Evolutionary conservation across 805 yeast genomes (phyloP), one percentile per base, ranked within the genome.

Genomic region (Lipomyces yamanashiensis): DNA sequence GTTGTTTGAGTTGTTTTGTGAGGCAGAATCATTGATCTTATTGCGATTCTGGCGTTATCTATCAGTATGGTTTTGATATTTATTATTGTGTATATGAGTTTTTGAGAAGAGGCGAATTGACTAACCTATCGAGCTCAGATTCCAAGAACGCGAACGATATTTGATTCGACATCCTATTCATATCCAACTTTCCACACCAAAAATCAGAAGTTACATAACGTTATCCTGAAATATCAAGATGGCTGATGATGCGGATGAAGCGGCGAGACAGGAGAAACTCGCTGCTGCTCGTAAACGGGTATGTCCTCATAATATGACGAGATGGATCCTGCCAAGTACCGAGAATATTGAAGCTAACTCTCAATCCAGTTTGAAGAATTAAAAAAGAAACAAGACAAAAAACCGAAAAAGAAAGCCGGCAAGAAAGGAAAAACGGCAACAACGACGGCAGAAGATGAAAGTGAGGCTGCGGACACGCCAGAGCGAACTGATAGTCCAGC

Each of bases 271-370:
- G 54, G 89, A 85, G 72, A 84, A 86, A 73, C 78, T 89, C 55
- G 91, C 87, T 67, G 88, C 87, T 1, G 95, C 93, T 5, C 82
- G 88, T 71, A 87, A 86, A 77, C 83, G 86, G 67, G 85, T 83
- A 48, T 9, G 80, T 74, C 21, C 37, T 21, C 37, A 10, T 23
- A 17, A 39, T 17, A 33, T 28, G n/a, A 34, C 17, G 28, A 21
- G 7, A 21, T 17, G 21, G 19, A 51, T 15, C 2, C 21, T 12
- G n/a, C 15, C 5, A 17, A 9, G 15, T 23, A 37, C 44, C 39
- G 57, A 21, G n/a, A 13, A 2, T 43, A 17, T n/a, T 4, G 7
- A 53, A 19, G 34, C 47, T 34, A 19, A 37, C 33, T 40, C 10
- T 5, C 13, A 1, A 9, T 34, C 23, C 67, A 80, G 80, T 84